A percentile compares a stretch with the other conserved stretches of the same genome.
phyloP scores from a whole-genome alignment of 1,284 basidiomycete species.

The Fomitopsis palustris region DNA sequence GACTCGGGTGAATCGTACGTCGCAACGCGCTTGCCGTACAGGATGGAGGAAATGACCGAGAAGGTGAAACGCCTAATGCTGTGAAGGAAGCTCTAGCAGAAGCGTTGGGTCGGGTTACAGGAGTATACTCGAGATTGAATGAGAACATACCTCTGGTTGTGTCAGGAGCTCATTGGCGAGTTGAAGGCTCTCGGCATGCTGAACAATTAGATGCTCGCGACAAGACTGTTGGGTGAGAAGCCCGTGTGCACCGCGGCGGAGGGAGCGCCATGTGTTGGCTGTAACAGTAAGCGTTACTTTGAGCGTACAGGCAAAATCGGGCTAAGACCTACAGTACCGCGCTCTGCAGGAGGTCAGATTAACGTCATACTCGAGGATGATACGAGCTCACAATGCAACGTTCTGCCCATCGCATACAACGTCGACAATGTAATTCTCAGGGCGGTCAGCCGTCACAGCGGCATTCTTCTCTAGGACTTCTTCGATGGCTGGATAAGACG shows the following conservation, averaged over 20 bases:
- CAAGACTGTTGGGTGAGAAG: constrained; percentile 27
- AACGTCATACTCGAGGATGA: neutral
- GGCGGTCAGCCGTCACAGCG: constrained; percentile 17
- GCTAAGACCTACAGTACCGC: constrained; percentile 20
- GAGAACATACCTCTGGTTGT: constrained; percentile 25
- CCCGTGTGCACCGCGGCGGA: constrained; percentile 26
- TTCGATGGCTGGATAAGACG: constrained; percentile 20
- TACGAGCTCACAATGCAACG: constrained; percentile 14
- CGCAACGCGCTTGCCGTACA: constrained; percentile 29
- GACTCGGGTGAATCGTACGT: constrained; percentile 21
- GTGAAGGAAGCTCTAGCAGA: constrained; percentile 22
- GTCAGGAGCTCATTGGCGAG: constrained; percentile 30
- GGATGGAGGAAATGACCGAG: constrained; percentile 26
- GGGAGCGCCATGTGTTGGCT: constrained; percentile 28
- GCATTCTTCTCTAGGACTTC: constrained; percentile 27
- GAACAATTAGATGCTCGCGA: constrained; percentile 23
- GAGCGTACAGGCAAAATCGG: neutral
- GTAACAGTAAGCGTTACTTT: neutral
- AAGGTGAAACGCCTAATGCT: constrained; percentile 25
- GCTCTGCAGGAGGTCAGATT: constrained; percentile 1
- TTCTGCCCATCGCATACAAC: constrained; percentile 21
- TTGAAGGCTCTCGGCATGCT: constrained; percentile 31
- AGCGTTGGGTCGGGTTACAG: neutral
- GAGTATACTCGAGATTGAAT: neutral
- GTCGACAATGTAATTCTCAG: constrained; percentile 21